Conservation (phyloP, 305 asterid species). For the Fraxinus baroniana region DNA sequence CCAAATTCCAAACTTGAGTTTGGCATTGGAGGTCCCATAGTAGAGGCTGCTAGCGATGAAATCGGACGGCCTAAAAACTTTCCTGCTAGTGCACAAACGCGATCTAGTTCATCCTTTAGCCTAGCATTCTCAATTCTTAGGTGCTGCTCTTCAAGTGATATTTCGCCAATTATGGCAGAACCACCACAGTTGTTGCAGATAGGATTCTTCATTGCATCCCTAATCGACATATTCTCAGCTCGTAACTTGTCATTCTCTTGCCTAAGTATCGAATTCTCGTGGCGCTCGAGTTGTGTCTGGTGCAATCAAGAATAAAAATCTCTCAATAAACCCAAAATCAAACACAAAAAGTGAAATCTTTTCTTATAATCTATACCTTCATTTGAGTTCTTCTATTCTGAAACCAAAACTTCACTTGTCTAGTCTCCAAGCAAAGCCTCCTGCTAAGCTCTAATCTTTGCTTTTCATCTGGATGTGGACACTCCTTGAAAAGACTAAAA, state of each 20-base stretch:
- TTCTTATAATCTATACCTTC: slow-evolving; percentile 51
- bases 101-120: slow-evolving; percentile 75
- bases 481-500: slow-evolving; percentile 75
- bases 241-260: slow-evolving; percentile 91
- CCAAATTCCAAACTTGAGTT: slow-evolving; percentile 71
- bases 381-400: slow-evolving; percentile 90
- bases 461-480: slow-evolving; percentile 93
- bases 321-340: background rate
- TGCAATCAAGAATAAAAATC: slow-evolving; percentile 15
- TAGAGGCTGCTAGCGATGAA: slow-evolving; percentile 30
- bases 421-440: slow-evolving; percentile 72
- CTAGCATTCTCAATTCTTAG: slow-evolving; percentile 77
- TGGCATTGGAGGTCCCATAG: slow-evolving; percentile 51
- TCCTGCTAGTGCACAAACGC: slow-evolving; percentile 75
- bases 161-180: slow-evolving; percentile 74
- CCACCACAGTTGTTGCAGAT: slow-evolving; percentile 89
- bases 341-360: background rate
- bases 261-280: slow-evolving; percentile 77
- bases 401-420: slow-evolving; percentile 97
- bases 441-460: slow-evolving; percentile 83
- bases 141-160: slow-evolving; percentile 82
- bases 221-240: slow-evolving; percentile 75
- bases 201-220: slow-evolving; percentile 82
- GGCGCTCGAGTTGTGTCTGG: slow-evolving; percentile 90
- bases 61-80: slow-evolving; percentile 79